These are phyloP conservation scores for Leucocoprinus birnbaumii DNA, from an alignment of 768 basidiomycete genomes.

Conservation along the genomic window DNA sequence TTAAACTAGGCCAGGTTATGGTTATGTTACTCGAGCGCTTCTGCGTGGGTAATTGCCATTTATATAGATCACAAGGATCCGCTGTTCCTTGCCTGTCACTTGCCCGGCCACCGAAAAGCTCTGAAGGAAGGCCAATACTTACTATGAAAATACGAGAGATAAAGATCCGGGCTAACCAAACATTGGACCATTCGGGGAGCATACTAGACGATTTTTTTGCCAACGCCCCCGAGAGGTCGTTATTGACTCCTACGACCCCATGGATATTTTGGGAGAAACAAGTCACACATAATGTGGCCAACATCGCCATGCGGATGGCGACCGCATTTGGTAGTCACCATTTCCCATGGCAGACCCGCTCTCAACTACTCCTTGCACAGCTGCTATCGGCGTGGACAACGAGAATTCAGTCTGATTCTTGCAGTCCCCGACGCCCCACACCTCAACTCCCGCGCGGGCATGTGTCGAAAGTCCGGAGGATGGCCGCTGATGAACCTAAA, in stretches of 20 bases:
- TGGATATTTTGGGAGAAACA: constrained; percentile 14
- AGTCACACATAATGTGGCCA: constrained; percentile 13
- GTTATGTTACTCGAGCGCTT: constrained; percentile 43
- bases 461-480: constrained; percentile 3
- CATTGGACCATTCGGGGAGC: not conserved
- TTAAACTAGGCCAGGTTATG: constrained; percentile 33
- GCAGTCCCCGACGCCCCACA: not conserved
- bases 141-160: not conserved
- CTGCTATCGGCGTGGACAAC: constrained; percentile 1
- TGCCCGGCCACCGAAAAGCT: constrained; percentile 12
- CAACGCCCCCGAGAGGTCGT: not conserved
- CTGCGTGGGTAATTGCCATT: constrained; percentile 42
- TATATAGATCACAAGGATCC: constrained; percentile 18
- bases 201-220: constrained; percentile 9
- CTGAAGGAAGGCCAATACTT: constrained; percentile 7
- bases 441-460: not conserved
- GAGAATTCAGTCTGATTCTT: not conserved
- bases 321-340: constrained; percentile 9
- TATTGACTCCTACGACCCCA: constrained; percentile 12
- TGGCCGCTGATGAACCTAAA: constrained; percentile 7
- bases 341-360: constrained; percentile 10
- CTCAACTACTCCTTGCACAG: not conserved
- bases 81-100: constrained; percentile 14
- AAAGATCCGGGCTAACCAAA: not conserved
- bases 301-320: constrained; percentile 14